These are phyloP conservation scores for Filobasidium floriforme DNA, from an alignment of 768 basidiomycete genomes.

Conservation along the genomic window DNA sequence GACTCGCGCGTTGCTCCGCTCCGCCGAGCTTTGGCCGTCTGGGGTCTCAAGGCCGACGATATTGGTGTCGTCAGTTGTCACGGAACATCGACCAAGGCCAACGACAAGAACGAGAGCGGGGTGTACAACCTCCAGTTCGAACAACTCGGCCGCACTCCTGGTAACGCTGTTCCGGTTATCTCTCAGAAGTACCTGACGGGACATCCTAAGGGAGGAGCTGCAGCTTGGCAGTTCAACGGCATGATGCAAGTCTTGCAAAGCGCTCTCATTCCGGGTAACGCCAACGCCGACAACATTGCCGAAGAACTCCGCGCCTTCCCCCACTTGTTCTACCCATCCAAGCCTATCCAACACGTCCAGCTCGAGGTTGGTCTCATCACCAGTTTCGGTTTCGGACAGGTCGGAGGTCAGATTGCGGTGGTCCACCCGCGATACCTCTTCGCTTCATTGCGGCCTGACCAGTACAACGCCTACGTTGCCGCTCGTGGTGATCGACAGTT, in stretches of 20 bases:
- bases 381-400: constrained; percentile 83
- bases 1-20: constrained; percentile 83
- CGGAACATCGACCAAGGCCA: constrained; percentile 51
- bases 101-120: constrained; percentile 95
- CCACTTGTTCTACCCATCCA: constrained; percentile 94
- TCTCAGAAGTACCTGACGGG: constrained; percentile 96
- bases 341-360: constrained; percentile 87
- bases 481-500: constrained; percentile 57
- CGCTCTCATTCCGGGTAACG: constrained; percentile 89
- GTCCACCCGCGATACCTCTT: constrained; percentile 86
- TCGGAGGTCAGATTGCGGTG: constrained; percentile 82
- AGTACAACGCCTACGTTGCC: constrained; percentile 66
- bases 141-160: constrained; percentile 77
- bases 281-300: constrained; percentile 80
- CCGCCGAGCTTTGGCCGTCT: constrained; percentile 90
- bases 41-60: constrained; percentile 89
- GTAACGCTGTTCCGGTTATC: constrained; percentile 94
- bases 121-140: constrained; percentile 94
- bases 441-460: constrained; percentile 68
- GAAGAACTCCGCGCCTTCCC: constrained; percentile 74
- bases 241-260: constrained; percentile 73
- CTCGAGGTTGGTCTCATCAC: constrained; percentile 50
- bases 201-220: constrained; percentile 98
- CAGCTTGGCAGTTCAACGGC: constrained; percentile 93
- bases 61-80: constrained; percentile 55